A percentile compares a stretch with the other conserved stretches of the same genome.
phyloP scores from a whole-genome alignment of 768 basidiomycete species.

The Suillus clintonianus region DNA sequence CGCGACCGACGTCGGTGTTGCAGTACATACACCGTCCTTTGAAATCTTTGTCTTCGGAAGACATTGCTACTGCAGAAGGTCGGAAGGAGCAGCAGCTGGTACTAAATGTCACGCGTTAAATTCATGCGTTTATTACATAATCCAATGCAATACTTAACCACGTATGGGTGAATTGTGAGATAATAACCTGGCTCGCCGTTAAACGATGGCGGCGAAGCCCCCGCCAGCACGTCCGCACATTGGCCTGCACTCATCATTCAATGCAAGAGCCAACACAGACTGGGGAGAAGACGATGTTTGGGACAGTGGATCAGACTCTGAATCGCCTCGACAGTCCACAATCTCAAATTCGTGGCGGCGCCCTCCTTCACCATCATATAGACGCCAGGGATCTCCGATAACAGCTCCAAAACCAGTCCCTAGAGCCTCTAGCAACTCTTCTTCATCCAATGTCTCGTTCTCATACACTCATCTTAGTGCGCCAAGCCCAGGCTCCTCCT shows the following conservation, averaged over 20 bases:
- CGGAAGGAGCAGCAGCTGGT: neutral
- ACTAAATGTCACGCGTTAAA: neutral
- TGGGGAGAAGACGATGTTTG: slow-evolving; percentile 89
- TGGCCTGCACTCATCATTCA: slow-evolving; percentile 53
- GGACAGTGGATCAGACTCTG: slow-evolving; percentile 82
- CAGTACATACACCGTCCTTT: slow-evolving; percentile 28
- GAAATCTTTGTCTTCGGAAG: slow-evolving; percentile 15
- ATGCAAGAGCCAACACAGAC: slow-evolving; percentile 51
- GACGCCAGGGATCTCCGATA: slow-evolving; percentile 29
- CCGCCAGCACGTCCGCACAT: slow-evolving; percentile 77
- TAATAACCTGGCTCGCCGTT: slow-evolving; percentile 19
- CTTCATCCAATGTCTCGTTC: slow-evolving; percentile 70
- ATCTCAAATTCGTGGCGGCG: slow-evolving; percentile 47
- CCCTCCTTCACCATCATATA: slow-evolving; percentile 23
- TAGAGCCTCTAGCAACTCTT: slow-evolving; percentile 46
- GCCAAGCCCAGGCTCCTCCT: slow-evolving; percentile 77
- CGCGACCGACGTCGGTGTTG: slow-evolving; percentile 18
- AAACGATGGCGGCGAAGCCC: slow-evolving; percentile 54
- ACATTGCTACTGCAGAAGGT: neutral
- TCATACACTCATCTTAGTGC: slow-evolving; percentile 81
- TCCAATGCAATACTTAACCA: neutral
- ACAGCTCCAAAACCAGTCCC: slow-evolving; percentile 61
- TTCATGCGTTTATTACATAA: neutral
- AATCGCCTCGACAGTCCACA: slow-evolving; percentile 61
- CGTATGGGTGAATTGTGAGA: neutral